phyloP scores from a whole-genome alignment of 495 filamentous ascomycete species.

The Aspergillus bridgeri region DNA sequence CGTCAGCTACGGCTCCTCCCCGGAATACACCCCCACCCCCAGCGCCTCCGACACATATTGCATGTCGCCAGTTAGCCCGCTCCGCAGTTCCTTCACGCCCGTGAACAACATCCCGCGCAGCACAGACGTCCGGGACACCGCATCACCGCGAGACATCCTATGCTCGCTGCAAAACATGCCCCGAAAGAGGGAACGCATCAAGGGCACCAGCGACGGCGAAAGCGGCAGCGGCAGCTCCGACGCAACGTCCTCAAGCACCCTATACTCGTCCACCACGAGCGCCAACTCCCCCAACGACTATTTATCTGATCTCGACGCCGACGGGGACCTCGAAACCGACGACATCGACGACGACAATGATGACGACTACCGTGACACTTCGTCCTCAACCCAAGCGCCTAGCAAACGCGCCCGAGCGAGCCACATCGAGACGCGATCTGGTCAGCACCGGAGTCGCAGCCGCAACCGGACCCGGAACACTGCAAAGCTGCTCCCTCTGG shows the following conservation, averaged over 20 bases:
- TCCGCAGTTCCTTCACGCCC: constrained; percentile 27
- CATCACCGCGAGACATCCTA: constrained; percentile 14
- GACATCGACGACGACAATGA: constrained; percentile 6
- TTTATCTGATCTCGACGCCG: constrained; percentile 1
- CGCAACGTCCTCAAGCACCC: constrained; percentile 2
- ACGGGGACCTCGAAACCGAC: constrained; percentile 6
- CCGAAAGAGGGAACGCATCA: not conserved
- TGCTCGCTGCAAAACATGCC: not conserved
- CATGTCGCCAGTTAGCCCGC: constrained; percentile 28
- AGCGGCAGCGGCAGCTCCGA: constrained; percentile 12
- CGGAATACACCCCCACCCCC: constrained; percentile 12
- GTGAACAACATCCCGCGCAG: constrained; percentile 38
- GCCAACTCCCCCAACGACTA: constrained; percentile 1
- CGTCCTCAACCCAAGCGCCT: not conserved
- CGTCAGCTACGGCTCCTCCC: constrained; percentile 23
- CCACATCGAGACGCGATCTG: constrained; percentile 1
- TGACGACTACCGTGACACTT: constrained; percentile 21
- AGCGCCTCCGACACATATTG: constrained; percentile 22
- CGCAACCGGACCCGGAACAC: not conserved
- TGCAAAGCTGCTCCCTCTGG: constrained; percentile 20
- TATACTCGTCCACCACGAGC: not conserved
- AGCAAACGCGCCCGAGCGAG: not conserved
- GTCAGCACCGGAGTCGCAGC: too few species aligned
- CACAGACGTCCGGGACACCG: constrained; percentile 11
- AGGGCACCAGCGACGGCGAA: not conserved